These are phyloP conservation scores for Myrica gale DNA, from an alignment of 306 rosid species.

Conservation along the genomic window DNA sequence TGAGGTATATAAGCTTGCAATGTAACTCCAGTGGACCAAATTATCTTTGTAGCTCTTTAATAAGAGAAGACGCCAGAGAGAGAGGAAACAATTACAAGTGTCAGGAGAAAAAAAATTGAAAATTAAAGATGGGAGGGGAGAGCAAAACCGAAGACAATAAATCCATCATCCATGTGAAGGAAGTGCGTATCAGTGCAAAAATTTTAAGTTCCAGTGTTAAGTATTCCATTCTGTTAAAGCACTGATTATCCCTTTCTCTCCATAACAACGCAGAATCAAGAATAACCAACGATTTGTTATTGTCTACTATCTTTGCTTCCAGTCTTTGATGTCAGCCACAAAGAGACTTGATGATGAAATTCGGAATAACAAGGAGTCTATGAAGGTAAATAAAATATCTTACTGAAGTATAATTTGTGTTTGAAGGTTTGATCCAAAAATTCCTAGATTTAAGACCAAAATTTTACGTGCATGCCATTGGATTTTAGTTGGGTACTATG, in stretches of 20 bases:
- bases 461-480: neutral
- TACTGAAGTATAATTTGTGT: neutral
- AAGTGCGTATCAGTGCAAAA: neutral
- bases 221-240: neutral
- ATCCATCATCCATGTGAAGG: neutral
- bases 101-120: neutral
- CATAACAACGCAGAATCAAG: neutral
- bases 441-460: neutral
- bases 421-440: too few relatives aligned
- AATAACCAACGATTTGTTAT: neutral
- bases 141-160: too few relatives aligned
- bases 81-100: neutral
- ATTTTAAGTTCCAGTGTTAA: neutral
- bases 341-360: neutral
- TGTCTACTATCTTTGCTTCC: neutral
- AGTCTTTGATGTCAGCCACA: neutral
- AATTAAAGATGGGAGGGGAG: neutral
- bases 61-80: neutral
- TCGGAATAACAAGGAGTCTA: neutral
- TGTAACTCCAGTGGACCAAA: constrained; percentile 2
- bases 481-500: neutral
- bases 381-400: neutral
- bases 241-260: neutral
- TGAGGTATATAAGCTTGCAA: constrained; percentile 16
- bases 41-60: constrained; percentile 1